These are phyloP conservation scores for Colletotrichum abscissum DNA, from an alignment of 2,329 filamentous ascomycete genomes.

Conservation along the genomic window DNA sequence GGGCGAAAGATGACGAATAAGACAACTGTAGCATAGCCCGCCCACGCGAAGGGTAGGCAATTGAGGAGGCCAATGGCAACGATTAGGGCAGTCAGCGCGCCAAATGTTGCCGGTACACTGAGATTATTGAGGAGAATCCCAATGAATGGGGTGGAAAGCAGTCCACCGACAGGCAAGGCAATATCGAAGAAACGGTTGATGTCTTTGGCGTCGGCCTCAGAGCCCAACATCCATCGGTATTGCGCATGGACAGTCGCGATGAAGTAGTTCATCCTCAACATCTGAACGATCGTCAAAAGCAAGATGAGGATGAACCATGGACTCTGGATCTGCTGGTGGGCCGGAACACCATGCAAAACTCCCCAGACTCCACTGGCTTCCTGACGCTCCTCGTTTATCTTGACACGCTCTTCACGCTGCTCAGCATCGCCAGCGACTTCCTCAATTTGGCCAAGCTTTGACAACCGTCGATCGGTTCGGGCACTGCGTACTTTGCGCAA, in stretches of 20 bases:
- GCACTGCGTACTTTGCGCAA: slow-evolving; percentile 54
- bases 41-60: slow-evolving; percentile 70
- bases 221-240: slow-evolving; percentile 75
- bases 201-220: slow-evolving; percentile 48
- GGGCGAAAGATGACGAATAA: slow-evolving; percentile 80
- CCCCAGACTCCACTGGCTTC: slow-evolving; percentile 76
- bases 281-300: slow-evolving; percentile 69
- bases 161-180: slow-evolving; percentile 74
- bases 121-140: slow-evolving; percentile 75
- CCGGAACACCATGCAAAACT: slow-evolving; percentile 74
- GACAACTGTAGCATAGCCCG: slow-evolving; percentile 74
- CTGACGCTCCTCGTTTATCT: slow-evolving; percentile 68
- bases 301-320: slow-evolving; percentile 80
- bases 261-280: slow-evolving; percentile 76
- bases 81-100: slow-evolving; percentile 68
- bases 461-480: slow-evolving; percentile 63
- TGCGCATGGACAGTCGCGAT: slow-evolving; percentile 77
- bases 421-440: slow-evolving; percentile 68
- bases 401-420: slow-evolving; percentile 64
- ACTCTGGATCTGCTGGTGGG: slow-evolving; percentile 71
- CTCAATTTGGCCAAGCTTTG: slow-evolving; percentile 71
- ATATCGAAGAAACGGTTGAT: slow-evolving; percentile 57
- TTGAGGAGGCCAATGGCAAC: slow-evolving; percentile 74
- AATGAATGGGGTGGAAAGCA: slow-evolving; percentile 78
- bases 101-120: slow-evolving; percentile 69